Base-by-base conservation (phyloP, 2,329 filamentous ascomycete genomes). In the Aspergillus brunneoviolaceus region DNA sequence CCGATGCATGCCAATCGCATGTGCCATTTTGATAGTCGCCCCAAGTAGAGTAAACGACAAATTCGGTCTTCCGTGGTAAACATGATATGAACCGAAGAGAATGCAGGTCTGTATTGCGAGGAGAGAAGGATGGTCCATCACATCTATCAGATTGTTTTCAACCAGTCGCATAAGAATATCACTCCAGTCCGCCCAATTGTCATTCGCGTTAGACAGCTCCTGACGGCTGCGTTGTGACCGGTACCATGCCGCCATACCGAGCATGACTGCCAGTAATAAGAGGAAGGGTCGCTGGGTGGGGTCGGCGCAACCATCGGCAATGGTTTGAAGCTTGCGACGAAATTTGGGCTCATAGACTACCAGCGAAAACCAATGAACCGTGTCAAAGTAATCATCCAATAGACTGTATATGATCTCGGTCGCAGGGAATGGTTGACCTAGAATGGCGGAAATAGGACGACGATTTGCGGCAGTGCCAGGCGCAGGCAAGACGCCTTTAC, bases 361-460 rank as follows among this genome's bases (percentile, higher is more conserved):
- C 4, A 80, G 67, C 16, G 77, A 79, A 57, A 81, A 80, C 77
- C 78, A 81, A 64, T 80, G 77, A 16, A 80, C 72, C 2, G 75
- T 65, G 52, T 74, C 69, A 55, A 79, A 77, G 52, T 80, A 80
- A 19, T 76, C 71, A 57, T 79, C 76, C 10, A 80, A 51, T 2
- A 79, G 65, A 19, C 67, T 58, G n/a, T 69, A 61, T 48, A 75
- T 68, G 5, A 71, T 48, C 1, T 72, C 61, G 10, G 65, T 60
- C 1, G 70, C 48, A 5, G 77, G 77, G 14, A 79, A 56, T 6
- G 65, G 51, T 47, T 63, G 63, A 4, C 69, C 68, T 7, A 77
- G 33, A 2, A 76, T 64, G 29, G 65, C 62, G 21, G 66, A 60
- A n/a, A 73, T 68, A 5, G 67, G 64, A 7, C 64, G 55, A 16